A percentile compares a stretch with the other conserved stretches of the same genome.
Evolutionary conservation across 331 rosid genomes (phyloP).

Genomic region (Arachis monticola): DNA sequence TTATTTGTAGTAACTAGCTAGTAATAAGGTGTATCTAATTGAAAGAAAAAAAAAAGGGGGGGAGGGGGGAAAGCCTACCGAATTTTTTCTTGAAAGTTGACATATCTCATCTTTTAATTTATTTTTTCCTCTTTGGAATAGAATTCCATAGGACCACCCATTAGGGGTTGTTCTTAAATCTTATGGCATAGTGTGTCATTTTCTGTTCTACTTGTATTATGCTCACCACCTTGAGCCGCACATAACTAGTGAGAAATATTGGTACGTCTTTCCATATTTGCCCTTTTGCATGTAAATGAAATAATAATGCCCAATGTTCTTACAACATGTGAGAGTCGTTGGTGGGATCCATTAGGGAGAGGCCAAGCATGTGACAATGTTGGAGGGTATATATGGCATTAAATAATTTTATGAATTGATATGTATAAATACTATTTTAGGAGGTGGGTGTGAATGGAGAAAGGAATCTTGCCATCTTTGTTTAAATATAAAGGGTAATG

Average conservation of each 20-base stretch:
- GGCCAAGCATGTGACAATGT: slow-evolving; percentile 36
- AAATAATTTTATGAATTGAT: neutral
- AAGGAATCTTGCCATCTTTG: slow-evolving; percentile 46
- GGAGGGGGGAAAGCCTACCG: too few relatives aligned
- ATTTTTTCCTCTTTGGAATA: neutral
- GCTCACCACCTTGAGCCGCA: slow-evolving; percentile 3
- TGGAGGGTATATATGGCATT: slow-evolving; percentile 37
- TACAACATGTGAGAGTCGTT: slow-evolving; percentile 27
- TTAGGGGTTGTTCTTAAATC: neutral
- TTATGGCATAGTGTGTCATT: slow-evolving; percentile 10
- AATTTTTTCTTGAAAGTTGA: too few relatives aligned
- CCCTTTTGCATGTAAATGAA: slow-evolving; percentile 40
- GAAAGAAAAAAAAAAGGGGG: too few relatives aligned
- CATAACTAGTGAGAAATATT: slow-evolving; percentile 3
- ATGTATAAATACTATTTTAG: slow-evolving; percentile 24
- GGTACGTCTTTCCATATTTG: slow-evolving; percentile 28
- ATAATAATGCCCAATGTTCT: neutral
- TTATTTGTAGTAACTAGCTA: too few relatives aligned
- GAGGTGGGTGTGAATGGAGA: slow-evolving; percentile 35
- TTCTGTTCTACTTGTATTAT: slow-evolving; percentile 20
- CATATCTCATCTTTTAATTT: too few relatives aligned
- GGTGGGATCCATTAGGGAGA: slow-evolving; percentile 28
- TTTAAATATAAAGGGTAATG: slow-evolving; percentile 40
- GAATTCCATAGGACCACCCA: neutral
- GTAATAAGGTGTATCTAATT: too few relatives aligned